These are phyloP conservation scores for Thuidium tamariscinum DNA, from an alignment of 225 moss, liverwort and hornwort genomes.

Conservation along the genomic window DNA sequence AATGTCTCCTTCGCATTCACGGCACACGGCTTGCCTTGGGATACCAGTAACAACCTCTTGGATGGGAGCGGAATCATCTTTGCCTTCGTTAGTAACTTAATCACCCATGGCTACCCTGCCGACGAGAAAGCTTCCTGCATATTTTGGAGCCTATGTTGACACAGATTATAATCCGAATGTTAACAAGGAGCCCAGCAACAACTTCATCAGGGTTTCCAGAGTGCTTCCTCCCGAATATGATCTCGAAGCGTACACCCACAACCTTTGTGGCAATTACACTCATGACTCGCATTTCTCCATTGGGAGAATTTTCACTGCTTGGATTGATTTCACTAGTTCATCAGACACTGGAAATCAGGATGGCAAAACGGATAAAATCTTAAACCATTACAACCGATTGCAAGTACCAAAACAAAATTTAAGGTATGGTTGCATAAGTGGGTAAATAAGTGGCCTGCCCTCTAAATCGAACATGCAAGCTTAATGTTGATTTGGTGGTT, in stretches of 20 bases:
- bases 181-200: not conserved
- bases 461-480: not conserved
- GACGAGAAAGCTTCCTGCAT: not conserved
- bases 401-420: no score
- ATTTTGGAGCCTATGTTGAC: not conserved
- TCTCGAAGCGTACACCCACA: not conserved
- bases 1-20: slow-evolving; percentile 4
- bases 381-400: no score
- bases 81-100: not conserved
- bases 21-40: no score
- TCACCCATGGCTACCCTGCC: no score
- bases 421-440: not conserved
- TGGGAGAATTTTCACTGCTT: not conserved
- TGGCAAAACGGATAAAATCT: not conserved
- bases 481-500: no score
- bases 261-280: not conserved
- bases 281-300: not conserved
- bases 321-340: not conserved
- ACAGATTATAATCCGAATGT: not conserved
- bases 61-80: not conserved
- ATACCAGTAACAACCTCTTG: not conserved
- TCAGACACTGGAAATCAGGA: not conserved
- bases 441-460: not conserved
- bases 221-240: not conserved
- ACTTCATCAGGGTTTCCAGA: not conserved